Base-by-base conservation (phyloP, 306 rosid genomes). In the Acmispon strigosus region DNA sequence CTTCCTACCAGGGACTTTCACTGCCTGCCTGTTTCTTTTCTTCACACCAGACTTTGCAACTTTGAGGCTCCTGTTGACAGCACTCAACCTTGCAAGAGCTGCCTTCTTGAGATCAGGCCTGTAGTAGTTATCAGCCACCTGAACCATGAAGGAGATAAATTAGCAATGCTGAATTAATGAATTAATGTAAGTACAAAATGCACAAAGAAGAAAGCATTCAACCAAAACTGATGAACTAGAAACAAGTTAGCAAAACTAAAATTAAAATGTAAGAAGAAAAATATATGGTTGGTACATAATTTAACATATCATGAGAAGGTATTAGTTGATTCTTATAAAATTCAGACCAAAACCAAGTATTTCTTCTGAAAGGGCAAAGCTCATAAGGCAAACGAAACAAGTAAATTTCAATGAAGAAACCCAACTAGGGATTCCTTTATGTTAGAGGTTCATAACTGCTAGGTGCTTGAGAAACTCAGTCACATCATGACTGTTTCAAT, bases 31-130 rank as follows among this genome's bases (percentile, higher is more conserved):
- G 83, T 88, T 90, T 82, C 90, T 93, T 90, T 93, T 93, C 92
- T 90, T 90, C 17, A 66, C 92, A 56, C 99, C 99, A 27, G 99
- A 94, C 84, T 94, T 94, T 2, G 92, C 81, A 56, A 94, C 91
- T 79, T 70, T 94, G 29, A 94, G 96, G 87, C 99, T 94, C 80
- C 84, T 84, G 67, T 85, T 78, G 24, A 94, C 89, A 20, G 78
- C 96, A 53, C 97, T 91, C 87, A 94, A 73, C 88, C 99, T 86
- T 52, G 99, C 91, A n/a, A 91, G 87, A 37, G 96, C 92, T 0
- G 95, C 99, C 71, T 87, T 83, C 78, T 83, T 89, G 12, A 91
- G 86, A 68, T 94, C 99, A 5, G 99, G 95, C 81, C 97, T 86
- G 88, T 91, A 91, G 86, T 84, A 69, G 83, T 89, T 91, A 47